Evolutionary conservation across 2,329 filamentous ascomycete genomes (phyloP).

Genomic region (Chaetomium sp.): DNA sequence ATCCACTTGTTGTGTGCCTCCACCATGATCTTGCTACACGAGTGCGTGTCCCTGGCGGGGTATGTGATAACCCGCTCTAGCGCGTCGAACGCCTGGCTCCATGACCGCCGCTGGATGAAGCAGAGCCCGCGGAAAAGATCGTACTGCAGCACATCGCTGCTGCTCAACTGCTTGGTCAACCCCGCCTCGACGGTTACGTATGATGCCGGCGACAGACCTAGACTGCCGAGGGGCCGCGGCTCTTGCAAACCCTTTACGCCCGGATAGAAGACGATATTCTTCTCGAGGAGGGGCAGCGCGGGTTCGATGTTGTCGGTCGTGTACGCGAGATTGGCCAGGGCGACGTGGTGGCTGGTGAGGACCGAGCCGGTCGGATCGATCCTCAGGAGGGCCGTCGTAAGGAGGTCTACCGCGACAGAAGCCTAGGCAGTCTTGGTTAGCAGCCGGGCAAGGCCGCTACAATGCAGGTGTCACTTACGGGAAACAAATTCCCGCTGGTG

Average conservation of each 20-base stretch:
- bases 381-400: slow-evolving; percentile 59
- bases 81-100: slow-evolving; percentile 63
- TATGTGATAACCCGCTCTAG: slow-evolving; percentile 68
- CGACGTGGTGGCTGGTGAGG: slow-evolving; percentile 65
- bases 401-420: slow-evolving; percentile 48
- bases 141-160: slow-evolving; percentile 64
- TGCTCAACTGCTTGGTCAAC: slow-evolving; percentile 57
- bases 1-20: slow-evolving; percentile 94
- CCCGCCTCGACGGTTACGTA: slow-evolving; percentile 64
- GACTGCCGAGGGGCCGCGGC: slow-evolving; percentile 50
- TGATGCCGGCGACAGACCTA: slow-evolving; percentile 48
- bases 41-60: slow-evolving; percentile 61
- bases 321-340: slow-evolving; percentile 61
- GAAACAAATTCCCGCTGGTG: slow-evolving; percentile 44
- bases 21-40: slow-evolving; percentile 73
- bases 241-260: slow-evolving; percentile 44
- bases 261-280: slow-evolving; percentile 67
- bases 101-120: slow-evolving; percentile 62
- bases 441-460: not conserved
- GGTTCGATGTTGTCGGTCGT: slow-evolving; percentile 55
- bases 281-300: slow-evolving; percentile 64
- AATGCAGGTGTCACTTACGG: slow-evolving; percentile 41
- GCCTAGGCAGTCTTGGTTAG: slow-evolving; percentile 43
- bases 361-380: slow-evolving; percentile 68
- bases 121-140: slow-evolving; percentile 66